These are phyloP conservation scores for Kwoniella mangroviensis DNA, from an alignment of 768 basidiomycete species.

Conservation along the genomic window DNA sequence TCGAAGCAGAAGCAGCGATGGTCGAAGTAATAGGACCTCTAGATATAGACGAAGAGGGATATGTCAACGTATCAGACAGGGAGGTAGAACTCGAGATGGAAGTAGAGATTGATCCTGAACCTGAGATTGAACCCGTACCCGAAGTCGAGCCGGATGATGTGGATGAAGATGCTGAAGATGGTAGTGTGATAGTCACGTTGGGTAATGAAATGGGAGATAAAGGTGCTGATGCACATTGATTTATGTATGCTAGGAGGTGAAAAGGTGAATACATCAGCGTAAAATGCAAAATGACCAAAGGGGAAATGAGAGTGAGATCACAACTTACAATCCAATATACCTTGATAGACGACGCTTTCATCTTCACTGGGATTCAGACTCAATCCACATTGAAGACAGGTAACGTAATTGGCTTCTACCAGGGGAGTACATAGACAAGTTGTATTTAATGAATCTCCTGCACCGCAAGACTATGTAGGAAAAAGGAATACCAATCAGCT, in stretches of 20 bases:
- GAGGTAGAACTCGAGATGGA: background rate
- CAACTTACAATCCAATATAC: conserved; percentile 15
- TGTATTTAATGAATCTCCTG: conserved; percentile 14
- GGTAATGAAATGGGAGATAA: conserved; percentile 17
- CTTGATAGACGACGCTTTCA: conserved; percentile 9
- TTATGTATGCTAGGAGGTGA: conserved; percentile 17
- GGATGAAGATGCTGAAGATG: conserved; percentile 6
- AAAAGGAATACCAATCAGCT: too few species aligned
- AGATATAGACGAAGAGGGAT: conserved; percentile 18
- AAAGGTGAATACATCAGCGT: background rate
- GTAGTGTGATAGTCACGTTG: conserved; percentile 23
- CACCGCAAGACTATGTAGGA: conserved; percentile 13
- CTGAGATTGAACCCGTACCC: background rate
- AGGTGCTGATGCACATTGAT: conserved; percentile 21
- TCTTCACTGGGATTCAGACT: conserved; percentile 1
- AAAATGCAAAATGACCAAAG: background rate
- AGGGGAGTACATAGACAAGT: conserved; percentile 15
- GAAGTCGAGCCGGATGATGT: conserved; percentile 1
- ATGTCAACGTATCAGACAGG: background rate
- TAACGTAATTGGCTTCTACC: conserved; percentile 2
- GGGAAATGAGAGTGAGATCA: background rate
- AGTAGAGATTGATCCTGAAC: background rate
- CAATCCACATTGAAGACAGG: conserved; percentile 18
- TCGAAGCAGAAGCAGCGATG: background rate
- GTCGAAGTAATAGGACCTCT: conserved; percentile 3